Base-by-base conservation (phyloP, 1,139 yeast species). In the Protomyces lactucae-debilis region DNA sequence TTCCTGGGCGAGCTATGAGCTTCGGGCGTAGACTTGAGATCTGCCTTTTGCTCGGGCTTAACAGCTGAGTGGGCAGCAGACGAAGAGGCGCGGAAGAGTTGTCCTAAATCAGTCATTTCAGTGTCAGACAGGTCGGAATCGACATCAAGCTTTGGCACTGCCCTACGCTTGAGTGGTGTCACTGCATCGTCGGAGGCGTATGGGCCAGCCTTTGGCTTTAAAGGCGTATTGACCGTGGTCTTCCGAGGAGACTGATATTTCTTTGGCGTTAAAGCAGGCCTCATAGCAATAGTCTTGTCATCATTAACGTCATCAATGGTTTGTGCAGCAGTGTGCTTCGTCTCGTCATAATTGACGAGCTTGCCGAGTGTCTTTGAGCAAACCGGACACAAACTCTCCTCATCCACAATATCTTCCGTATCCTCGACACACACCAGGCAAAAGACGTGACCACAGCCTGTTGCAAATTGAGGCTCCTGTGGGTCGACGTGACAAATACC, bases 401-500 rank as follows among this genome's bases (percentile, higher is more conserved):
- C 75, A 76, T 78, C 82, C n/a, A 65, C 63, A 3, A 79, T 82
- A 3, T 95, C 96, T 68, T 91, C 97, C 60, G 87, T 83, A 72
- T 93, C 93, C 73, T 93, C 98, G 66, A 93, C 83, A 74, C 99
- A 93, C 80, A 92, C 80, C 45, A 98, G 82, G 74, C 99, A 93
- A 73, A 93, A 93, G 66, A 83, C 82, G 72, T 93, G 99, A 70
- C 88, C 97, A 73, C 99, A 93, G 21, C 36, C 37, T 73, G 87
- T 88, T 1, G 97, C 88, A 73, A 88, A 92, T 59, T 93, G 90
- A 0, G 99, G 96, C 68, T 95, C 99, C 74, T 93, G 98, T 0
- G 98, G 97, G 75, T 92, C 97, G 72, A 93, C 99, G 70, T 91
- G 97, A 76, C 99, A 95, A 35, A 93, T 75, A 70, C 89, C 95